Base-by-base conservation (phyloP, 495 filamentous ascomycete species). In the Cercophora scortea region DNA sequence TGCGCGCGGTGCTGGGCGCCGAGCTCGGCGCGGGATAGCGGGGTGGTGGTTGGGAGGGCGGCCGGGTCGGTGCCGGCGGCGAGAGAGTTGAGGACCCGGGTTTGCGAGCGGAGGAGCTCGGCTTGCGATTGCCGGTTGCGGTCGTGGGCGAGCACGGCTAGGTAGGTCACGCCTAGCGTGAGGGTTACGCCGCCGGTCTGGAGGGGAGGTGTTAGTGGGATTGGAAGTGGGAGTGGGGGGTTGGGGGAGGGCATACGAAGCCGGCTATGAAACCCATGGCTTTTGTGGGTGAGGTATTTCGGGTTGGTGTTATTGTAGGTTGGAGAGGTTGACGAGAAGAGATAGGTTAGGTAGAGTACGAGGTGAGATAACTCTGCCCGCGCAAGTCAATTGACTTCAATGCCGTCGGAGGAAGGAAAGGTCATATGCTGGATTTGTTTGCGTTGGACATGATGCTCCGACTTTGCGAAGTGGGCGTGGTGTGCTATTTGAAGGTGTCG, bases 101-200 rank as follows among this genome's bases (percentile, higher is more conserved):
- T 74, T 68, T 90, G 85, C 56, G 86, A 79, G 52, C 82, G 88
- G 11, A 97, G 84, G 44, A 81, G 65, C 55, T 77, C 67, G 59
- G 83, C 78, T 75, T 95, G 89, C 17, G 79, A 69, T 49, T 79
- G 64, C 45, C 90, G 87, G 61, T 80, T 87, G 49, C 74, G 78
- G 38, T 82, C 78, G 71, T 97, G 90, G 7, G 86, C 71, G 64
- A 82, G 72, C 25, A 95, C 67, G 49, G 85, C 81, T 47, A 96
- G 80, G 75, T 94, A 96, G 61, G 93, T 79, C 50, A 87, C 60
- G 19, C 85, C 82, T 43, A 89, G 82, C 44, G 92, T 95, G 39
- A 98, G 76, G 56, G 92, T 88, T 39, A 93, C 79, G 58, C 93
- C 91, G 61, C 89, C 85, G 62, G 90, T 78, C 86, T 88, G 52